Evolutionary conservation across 495 filamentous ascomycete genomes (phyloP), one percentile per base, ranked within the genome.

Genomic region (Penicillium lagena): DNA sequence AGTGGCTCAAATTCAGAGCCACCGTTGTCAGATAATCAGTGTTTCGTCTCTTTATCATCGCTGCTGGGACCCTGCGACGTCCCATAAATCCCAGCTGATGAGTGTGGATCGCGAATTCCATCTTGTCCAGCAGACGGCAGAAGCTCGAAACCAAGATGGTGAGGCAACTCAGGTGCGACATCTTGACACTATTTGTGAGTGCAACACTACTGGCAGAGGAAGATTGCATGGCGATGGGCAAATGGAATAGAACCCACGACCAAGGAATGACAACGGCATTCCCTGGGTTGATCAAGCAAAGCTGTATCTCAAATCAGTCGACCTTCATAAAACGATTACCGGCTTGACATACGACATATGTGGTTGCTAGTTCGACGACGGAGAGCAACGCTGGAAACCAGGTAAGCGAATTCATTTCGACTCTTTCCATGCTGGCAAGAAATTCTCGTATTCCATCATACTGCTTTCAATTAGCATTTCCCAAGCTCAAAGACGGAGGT

Each of bases 241-340:
- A 40, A 32, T 53, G 33, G 3, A 40, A 34, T 4, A 49, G 12
- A 12, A 38, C 42, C 50, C 50, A 53, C 6, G 50, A 45, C 46
- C 37, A 49, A 1, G 50, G 50, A 6, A 53, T 6, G 1, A 46
- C 33, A 9, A 49, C 37, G 11, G 41, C 46, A 17, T 30, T 49
- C 1, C 32, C 42, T 8, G 42, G 46, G 29, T 39, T 53, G n/a
- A 37, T 22, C 3, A 45, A 12, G 14, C 42, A 45, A 30, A 53
- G 50, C 43, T 50, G 12, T 3, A 42, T 31, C 14, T 12, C 1
- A 12, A 35, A 39, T 39, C 27, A 42, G 39, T 36, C 17, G 10
- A 34, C 3, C 2, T 34, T 45, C 4, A 12, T 17, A 5, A 12
- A 11, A 22, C 0, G 22, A 27, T 7, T 4, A 1, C 9, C 1